Evolutionary conservation across 2,329 filamentous ascomycete genomes (phyloP).

Genomic region (Colletotrichum sp.): DNA sequence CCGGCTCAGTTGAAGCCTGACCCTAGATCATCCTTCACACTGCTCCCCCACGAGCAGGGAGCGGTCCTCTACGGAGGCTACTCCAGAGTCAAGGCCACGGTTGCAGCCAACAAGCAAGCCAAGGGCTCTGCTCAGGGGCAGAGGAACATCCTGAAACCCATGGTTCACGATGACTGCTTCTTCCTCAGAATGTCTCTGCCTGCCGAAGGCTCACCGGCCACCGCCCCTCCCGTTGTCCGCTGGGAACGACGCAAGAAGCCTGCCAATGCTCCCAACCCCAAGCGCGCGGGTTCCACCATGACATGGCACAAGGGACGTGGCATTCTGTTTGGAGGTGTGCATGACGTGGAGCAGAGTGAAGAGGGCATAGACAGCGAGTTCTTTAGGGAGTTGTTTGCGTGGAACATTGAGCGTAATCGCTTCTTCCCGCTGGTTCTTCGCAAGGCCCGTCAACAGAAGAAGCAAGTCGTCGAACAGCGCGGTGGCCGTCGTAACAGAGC

Average conservation of each 20-base stretch:
- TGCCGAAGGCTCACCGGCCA: slow-evolving; percentile 66
- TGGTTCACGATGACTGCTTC: slow-evolving; percentile 96
- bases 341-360: slow-evolving; percentile 89
- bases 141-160: slow-evolving; percentile 79
- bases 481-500: slow-evolving; percentile 73
- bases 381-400: slow-evolving; percentile 89
- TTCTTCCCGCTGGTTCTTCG: slow-evolving; percentile 86
- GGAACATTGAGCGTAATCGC: slow-evolving; percentile 94
- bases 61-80: slow-evolving; percentile 94
- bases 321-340: slow-evolving; percentile 92
- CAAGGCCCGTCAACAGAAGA: slow-evolving; percentile 72
- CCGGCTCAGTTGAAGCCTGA: slow-evolving; percentile 87
- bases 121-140: slow-evolving; percentile 66
- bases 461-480: slow-evolving; percentile 64
- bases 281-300: slow-evolving; percentile 91
- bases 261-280: slow-evolving; percentile 83
- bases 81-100: slow-evolving; percentile 82
- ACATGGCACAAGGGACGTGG: slow-evolving; percentile 91
- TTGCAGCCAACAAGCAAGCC: slow-evolving; percentile 65
- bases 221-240: slow-evolving; percentile 73
- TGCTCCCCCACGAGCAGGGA: slow-evolving; percentile 88
- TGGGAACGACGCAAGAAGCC: slow-evolving; percentile 96
- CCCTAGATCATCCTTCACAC: slow-evolving; percentile 87
- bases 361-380: slow-evolving; percentile 98
- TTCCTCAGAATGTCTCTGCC: slow-evolving; percentile 83